These are phyloP conservation scores for Xylogone sp. DNA, from an alignment of 2,329 filamentous ascomycete species.

Conservation along the genomic window DNA sequence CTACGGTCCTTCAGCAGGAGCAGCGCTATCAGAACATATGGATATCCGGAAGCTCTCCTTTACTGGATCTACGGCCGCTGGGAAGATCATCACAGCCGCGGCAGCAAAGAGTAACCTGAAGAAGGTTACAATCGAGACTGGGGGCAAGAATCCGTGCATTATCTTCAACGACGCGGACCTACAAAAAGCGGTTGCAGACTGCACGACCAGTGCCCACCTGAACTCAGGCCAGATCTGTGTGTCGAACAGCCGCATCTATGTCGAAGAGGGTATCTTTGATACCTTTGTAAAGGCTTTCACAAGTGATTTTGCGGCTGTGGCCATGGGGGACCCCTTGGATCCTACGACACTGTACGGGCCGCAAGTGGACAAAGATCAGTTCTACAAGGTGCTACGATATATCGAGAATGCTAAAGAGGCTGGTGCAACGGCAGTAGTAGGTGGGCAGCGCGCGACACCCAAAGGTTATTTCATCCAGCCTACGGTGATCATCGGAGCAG, in stretches of 20 bases:
- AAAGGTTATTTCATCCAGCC: conserved; percentile 59
- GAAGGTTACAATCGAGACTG: conserved; percentile 60
- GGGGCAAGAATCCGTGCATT: conserved; percentile 59
- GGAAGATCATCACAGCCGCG: conserved; percentile 66
- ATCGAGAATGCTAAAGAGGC: conserved; percentile 57
- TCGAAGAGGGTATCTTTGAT: conserved; percentile 55
- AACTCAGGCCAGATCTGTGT: conserved; percentile 62
- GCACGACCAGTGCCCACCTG: conserved; percentile 33
- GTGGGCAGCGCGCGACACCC: no score
- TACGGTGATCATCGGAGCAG: conserved; percentile 47
- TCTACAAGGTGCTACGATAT: conserved; percentile 63
- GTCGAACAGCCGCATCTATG: conserved; percentile 56
- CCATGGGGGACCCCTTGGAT: conserved; percentile 66
- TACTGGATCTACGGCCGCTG: conserved; percentile 68
- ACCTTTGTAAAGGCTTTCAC: conserved; percentile 59
- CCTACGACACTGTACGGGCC: conserved; percentile 67
- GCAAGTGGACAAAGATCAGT: conserved; percentile 64
- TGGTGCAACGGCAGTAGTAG: conserved; percentile 54
- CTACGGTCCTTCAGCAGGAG: conserved; percentile 59
- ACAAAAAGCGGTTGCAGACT: conserved; percentile 62
- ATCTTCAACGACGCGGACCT: conserved; percentile 60
- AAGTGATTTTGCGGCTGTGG: conserved; percentile 50
- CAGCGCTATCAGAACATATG: conserved; percentile 60
- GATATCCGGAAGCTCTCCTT: conserved; percentile 72
- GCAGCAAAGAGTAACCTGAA: conserved; percentile 58